Base-by-base conservation (phyloP, 1,139 yeast genomes). In the Pichia sp. region DNA sequence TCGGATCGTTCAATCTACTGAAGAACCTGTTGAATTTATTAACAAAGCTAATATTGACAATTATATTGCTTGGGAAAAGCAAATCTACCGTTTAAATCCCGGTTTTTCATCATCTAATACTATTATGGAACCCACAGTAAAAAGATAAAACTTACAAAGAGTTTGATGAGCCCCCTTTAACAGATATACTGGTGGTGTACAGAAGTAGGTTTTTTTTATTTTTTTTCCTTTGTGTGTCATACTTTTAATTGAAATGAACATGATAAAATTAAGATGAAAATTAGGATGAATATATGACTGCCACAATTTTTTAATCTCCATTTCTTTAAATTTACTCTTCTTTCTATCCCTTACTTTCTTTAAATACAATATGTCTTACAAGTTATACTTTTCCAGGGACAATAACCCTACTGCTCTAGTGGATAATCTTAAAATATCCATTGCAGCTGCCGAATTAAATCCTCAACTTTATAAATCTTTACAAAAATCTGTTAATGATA, bases 381-480 rank as follows among this genome's bases (percentile, higher is more conserved):
- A 70, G 47, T 46, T 76, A n/a, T 67, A 63, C 50, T 70, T 69
- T 47, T 74, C 73, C 48, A 69, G 66, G 49, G 69, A 71, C 28
- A 66, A 65, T 45, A 62, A 67, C 12, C 53, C 61, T 10, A 49
- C 66, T 38, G 71, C 78, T 22, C 64, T 79, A 33, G 73, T 76
- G 24, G 73, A 70, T 59, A 82, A 82, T 62, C 65, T 83, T 56
- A 82, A 82, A 63, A 61, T 81, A 32, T 67, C 82, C 11, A 65
- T 82, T 46, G 86, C 86, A 1, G 62, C 74, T 4, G 56, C 65
- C 7, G 69, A 61, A 22, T 70, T 57, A 53, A 56, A 56, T 24
- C 67, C 68, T n/a, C 20, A 26, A 7, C 35, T 37, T 3, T 47
- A n/a, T 39, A 29, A 30, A 16, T 40, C 47, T 8, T 40, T 46